phyloP scores from a whole-genome alignment of 2,329 filamentous ascomycete species.

The Rhytidhysteron rufulum region DNA sequence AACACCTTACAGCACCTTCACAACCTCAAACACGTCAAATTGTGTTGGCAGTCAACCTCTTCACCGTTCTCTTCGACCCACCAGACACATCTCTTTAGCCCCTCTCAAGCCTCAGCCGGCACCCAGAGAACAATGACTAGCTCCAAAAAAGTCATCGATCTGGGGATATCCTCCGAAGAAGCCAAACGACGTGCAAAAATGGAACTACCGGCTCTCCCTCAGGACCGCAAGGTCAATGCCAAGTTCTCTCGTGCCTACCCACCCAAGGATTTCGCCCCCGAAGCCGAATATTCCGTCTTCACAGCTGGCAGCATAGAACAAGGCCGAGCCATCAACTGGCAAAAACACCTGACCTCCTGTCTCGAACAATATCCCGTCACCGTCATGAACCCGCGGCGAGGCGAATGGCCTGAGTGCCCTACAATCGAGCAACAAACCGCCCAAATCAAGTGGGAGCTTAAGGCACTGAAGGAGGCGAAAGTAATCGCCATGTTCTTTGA shows the following conservation, averaged over 20 bases:
- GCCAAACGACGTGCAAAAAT: background rate
- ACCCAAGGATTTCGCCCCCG: background rate
- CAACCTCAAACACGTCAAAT: no score
- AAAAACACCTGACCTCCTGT: slow-evolving; percentile 38
- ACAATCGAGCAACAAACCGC: no score
- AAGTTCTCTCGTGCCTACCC: background rate
- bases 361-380: slow-evolving; percentile 48
- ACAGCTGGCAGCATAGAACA: slow-evolving; percentile 56
- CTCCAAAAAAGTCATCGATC: background rate
- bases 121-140: background rate
- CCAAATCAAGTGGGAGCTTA: slow-evolving; percentile 61
- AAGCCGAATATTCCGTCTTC: slow-evolving; percentile 43
- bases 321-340: slow-evolving; percentile 50
- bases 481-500: slow-evolving; percentile 58
- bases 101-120: background rate
- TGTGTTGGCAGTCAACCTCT: no score
- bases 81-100: background rate
- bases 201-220: background rate
- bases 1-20: no score
- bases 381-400: slow-evolving; percentile 55
- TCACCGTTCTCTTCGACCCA: no score
- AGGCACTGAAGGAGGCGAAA: slow-evolving; percentile 51
- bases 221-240: background rate
- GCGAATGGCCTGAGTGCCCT: no score
- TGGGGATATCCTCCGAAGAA: background rate